phyloP scores from a whole-genome alignment of 2,329 filamentous ascomycete genomes.

The Ophiostoma pallidulum region DNA sequence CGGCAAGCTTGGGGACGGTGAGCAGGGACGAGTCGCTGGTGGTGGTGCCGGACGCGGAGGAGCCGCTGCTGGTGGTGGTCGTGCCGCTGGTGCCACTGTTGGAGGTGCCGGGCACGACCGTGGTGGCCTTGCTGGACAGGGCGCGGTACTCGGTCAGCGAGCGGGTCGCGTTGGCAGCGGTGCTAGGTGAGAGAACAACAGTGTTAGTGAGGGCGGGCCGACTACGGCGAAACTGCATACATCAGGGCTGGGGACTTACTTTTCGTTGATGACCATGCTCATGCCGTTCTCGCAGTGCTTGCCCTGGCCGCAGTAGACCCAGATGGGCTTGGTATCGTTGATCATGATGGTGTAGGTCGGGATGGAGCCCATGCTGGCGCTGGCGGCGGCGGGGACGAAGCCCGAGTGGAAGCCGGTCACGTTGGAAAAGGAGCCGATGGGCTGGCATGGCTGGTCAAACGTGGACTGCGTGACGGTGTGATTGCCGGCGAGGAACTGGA shows the following conservation, averaged over 20 bases:
- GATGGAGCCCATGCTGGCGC: constrained; percentile 37
- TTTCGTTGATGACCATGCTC: constrained; percentile 67
- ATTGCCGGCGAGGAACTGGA: constrained; percentile 59
- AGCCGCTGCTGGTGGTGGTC: constrained; percentile 9
- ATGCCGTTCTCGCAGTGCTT: constrained; percentile 68
- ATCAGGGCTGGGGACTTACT: constrained; percentile 38
- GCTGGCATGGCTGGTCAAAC: constrained; percentile 35
- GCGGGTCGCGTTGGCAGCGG: constrained; percentile 41
- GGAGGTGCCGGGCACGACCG: constrained; percentile 23
- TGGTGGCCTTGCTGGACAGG: constrained; percentile 31
- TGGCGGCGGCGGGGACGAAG: constrained; percentile 53
- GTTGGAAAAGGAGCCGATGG: constrained; percentile 36
- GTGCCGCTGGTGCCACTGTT: constrained; percentile 14
- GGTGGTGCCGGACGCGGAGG: constrained; percentile 18
- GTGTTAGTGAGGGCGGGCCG: too few relatives aligned
- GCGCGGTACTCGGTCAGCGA: constrained; percentile 41
- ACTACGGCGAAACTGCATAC: neutral
- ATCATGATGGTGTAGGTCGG: constrained; percentile 64
- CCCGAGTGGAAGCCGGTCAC: constrained; percentile 56
- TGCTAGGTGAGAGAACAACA: constrained; percentile 23
- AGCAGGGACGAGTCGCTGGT: constrained; percentile 23
- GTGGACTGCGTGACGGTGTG: constrained; percentile 72
- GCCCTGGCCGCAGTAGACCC: constrained; percentile 68
- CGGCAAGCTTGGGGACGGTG: constrained; percentile 31
- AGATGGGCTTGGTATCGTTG: constrained; percentile 60